Percentiles rank a stretch among this genome's conserved stretches.
Conservation (phyloP, 192 early-diverging fungal species). For the Phlyctochytrium planicorne region DNA sequence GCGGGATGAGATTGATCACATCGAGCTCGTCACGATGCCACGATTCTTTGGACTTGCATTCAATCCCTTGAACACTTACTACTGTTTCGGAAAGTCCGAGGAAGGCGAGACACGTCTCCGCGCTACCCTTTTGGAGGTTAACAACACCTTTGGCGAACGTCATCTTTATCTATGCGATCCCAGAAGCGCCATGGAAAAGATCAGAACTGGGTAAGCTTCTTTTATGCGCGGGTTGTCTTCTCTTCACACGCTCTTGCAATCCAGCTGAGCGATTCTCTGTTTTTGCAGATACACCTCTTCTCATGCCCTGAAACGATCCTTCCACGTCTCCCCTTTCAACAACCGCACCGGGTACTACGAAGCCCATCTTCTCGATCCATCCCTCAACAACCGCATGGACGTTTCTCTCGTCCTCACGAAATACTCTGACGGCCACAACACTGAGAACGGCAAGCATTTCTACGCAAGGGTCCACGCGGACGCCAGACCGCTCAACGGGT, state of each 20-base stretch:
- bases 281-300: conserved; percentile 23
- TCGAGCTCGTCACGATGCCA: conserved; percentile 52
- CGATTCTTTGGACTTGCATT: conserved; percentile 50
- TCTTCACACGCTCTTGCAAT: too few relatives aligned
- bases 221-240: too few relatives aligned
- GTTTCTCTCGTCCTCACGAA: conserved; percentile 34
- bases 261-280: too few relatives aligned
- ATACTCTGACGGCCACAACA: conserved; percentile 18
- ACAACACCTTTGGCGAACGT: conserved; percentile 61
- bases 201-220: too few relatives aligned
- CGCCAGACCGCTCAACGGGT: conserved; percentile 13
- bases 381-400: conserved; percentile 20
- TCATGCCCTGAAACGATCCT: conserved; percentile 31
- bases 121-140: conserved; percentile 52
- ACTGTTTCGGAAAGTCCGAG: conserved; percentile 33
- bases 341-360: conserved; percentile 47
- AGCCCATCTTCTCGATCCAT: conserved; percentile 28
- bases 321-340: conserved; percentile 53
- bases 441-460: conserved; percentile 12
- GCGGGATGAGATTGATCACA: conserved; percentile 22
- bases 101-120: neutral
- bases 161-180: conserved; percentile 51
- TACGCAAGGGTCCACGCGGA: conserved; percentile 30
- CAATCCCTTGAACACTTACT: conserved; percentile 57
- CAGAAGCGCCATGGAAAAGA: conserved; percentile 6